Percentiles rank a stretch among this genome's conserved stretches.
Evolutionary conservation across 2,329 filamentous ascomycete species (phyloP).

Genomic region (Dactylellina drechsleri): DNA sequence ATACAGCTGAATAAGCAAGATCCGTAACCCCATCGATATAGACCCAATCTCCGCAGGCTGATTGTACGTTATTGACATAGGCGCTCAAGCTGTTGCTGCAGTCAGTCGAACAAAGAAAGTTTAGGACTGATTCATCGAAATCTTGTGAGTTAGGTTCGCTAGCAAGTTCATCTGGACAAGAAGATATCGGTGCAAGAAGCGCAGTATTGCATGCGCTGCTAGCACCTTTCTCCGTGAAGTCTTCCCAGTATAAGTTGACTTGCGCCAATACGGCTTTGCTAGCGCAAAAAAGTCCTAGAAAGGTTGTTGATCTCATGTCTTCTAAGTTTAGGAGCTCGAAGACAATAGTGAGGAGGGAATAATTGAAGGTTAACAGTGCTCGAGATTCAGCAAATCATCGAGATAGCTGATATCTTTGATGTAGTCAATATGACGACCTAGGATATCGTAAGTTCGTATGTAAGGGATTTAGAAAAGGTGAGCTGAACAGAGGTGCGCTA

Average conservation of each 20-base stretch:
- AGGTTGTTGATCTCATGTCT: conserved; percentile 34
- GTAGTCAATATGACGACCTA: background rate
- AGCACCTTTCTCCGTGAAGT: conserved; percentile 40
- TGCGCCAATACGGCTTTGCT: conserved; percentile 31
- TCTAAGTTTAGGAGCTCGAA: conserved; percentile 19
- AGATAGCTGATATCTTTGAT: background rate
- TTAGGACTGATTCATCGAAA: conserved; percentile 34
- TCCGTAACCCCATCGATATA: conserved; percentile 35
- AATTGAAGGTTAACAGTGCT: conserved; percentile 3
- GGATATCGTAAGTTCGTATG: background rate
- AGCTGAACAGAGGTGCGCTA: background rate
- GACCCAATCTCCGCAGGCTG: conserved; percentile 36
- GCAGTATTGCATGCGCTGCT: conserved; percentile 40
- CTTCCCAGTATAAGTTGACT: conserved; percentile 39
- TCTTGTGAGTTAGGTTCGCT: conserved; percentile 36
- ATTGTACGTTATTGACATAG: conserved; percentile 35
- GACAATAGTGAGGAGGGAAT: conserved; percentile 20
- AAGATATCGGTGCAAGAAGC: conserved; percentile 38
- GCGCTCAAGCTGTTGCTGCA: conserved; percentile 32
- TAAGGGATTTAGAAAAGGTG: background rate
- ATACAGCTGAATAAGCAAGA: conserved; percentile 45
- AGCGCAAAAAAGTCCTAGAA: conserved; percentile 35
- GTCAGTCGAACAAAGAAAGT: conserved; percentile 32
- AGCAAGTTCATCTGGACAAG: conserved; percentile 42
- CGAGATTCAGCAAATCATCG: background rate